Evolutionary conservation across 1,284 basidiomycete genomes (phyloP), one percentile per base, ranked within the genome.

Genomic region (Tranzscheliella williamsii): DNA sequence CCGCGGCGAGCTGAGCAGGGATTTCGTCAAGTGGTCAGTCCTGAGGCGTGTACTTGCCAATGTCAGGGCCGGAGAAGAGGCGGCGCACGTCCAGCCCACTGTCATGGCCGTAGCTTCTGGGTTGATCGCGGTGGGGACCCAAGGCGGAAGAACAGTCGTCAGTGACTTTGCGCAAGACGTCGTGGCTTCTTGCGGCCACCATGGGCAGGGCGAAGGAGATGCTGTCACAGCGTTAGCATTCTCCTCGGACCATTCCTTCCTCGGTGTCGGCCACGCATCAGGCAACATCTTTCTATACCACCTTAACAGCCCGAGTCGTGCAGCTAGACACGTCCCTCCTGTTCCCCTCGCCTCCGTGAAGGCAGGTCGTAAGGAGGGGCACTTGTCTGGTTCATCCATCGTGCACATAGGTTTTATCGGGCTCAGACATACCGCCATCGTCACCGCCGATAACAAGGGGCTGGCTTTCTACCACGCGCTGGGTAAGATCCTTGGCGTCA

Each of bases 381-480:
- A 99, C 75, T 79, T 98, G 7, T 77, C 82, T 16, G 88, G 88
- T n/a, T 88, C 88, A 2, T 83, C 85, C n/a, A 92, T 99, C 38
- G 81, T 89, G 48, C 88, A 84, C 67, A 81, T 99, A 34, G 87
- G 86, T 11, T 99, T 98, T 72, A 85, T 98, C n/a, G 91, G 91
- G 6, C 86, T 87, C 15, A 84, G 94, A 29, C 94, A 96, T 73
- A 98, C 95, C 1, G 92, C 91, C 2, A 85, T 98, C 40, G 86
- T 97, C 27, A 89, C 88, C 9, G 90, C 91, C 1, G 95, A 98
- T 76, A 89, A 93, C 52, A 81, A 85, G 55, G 95, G 95, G 0
- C 82, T 97, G 4, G 89, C 91, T 0, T 98, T 99, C 79, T 97
- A 91, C 78, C 94, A 97, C 78, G 90, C 88, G 42, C 81, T 99